Evolutionary conservation across 768 basidiomycete species (phyloP).

Genomic region (Sporobolomyces phaffii): DNA sequence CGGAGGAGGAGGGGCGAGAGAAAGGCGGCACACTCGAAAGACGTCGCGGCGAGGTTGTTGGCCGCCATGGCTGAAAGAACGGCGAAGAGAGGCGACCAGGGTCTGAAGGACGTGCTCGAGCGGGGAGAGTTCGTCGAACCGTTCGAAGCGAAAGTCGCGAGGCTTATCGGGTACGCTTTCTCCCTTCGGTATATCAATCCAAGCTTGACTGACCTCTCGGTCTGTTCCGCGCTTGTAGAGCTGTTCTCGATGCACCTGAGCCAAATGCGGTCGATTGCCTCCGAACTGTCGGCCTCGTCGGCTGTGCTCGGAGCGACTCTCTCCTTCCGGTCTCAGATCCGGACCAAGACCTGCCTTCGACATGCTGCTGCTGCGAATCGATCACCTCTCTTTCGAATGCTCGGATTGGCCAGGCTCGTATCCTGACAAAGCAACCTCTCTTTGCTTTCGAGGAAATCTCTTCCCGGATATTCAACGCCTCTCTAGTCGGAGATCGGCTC

Average conservation of each 20-base stretch:
- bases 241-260: neutral
- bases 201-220: neutral
- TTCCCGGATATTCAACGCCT: neutral
- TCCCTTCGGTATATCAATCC: neutral
- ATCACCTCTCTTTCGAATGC: neutral
- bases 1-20: neutral
- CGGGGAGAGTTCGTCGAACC: slow-evolving; percentile 1
- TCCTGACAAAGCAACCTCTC: slow-evolving; percentile 8
- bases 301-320: slow-evolving; percentile 22
- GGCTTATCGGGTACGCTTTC: slow-evolving; percentile 13
- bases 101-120: neutral
- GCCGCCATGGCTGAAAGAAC: neutral
- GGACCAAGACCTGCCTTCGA: neutral
- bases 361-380: slow-evolving; percentile 26
- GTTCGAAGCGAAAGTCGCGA: slow-evolving; percentile 2
- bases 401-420: neutral
- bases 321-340: neutral
- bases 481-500: neutral
- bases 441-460: neutral
- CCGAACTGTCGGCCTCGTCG: slow-evolving; percentile 17
- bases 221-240: neutral
- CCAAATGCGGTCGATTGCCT: neutral
- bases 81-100: neutral
- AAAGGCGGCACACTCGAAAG: neutral
- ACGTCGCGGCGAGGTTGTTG: slow-evolving; percentile 9